Conservation (phyloP, 768 basidiomycete genomes). For the Xerocomellus dryophilus region DNA sequence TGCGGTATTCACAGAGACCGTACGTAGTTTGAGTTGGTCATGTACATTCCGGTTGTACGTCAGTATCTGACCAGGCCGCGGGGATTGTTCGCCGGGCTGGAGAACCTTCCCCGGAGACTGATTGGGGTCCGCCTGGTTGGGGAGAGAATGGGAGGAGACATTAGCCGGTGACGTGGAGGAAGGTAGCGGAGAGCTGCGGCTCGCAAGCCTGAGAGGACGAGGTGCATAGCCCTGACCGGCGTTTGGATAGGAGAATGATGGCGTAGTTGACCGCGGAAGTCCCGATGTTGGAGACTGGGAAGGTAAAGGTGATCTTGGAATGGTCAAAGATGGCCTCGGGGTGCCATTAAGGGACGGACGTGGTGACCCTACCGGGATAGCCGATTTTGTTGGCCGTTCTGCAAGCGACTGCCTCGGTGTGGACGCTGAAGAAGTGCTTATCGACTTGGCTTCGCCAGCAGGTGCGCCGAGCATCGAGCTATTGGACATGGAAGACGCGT, state of each 20-base stretch:
- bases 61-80: conserved; percentile 26
- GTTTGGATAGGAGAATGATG: conserved; percentile 2
- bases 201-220: conserved; percentile 28
- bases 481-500: conserved; percentile 24
- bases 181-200: conserved; percentile 15
- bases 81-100: conserved; percentile 25
- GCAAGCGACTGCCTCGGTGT: conserved; percentile 13
- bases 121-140: conserved; percentile 11
- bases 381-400: conserved; percentile 6
- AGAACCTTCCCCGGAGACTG: conserved; percentile 8
- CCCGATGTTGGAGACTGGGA: conserved; percentile 13
- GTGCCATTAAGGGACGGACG: conserved; percentile 20
- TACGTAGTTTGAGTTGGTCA: conserved; percentile 30
- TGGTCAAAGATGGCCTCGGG: conserved; percentile 25
- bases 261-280: conserved; percentile 23
- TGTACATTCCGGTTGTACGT: conserved; percentile 35
- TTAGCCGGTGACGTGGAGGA: not conserved
- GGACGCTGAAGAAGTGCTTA: conserved; percentile 7
- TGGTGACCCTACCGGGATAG: conserved; percentile 7
- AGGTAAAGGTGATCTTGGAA: conserved; percentile 25
- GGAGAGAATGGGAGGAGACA: not conserved
- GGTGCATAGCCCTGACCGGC: conserved; percentile 16
- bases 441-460: conserved; percentile 6
- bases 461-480: conserved; percentile 14
- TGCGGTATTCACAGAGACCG: conserved; percentile 13